phyloP scores from a whole-genome alignment of 768 basidiomycete genomes.

The Rhodotorula babjevae region DNA sequence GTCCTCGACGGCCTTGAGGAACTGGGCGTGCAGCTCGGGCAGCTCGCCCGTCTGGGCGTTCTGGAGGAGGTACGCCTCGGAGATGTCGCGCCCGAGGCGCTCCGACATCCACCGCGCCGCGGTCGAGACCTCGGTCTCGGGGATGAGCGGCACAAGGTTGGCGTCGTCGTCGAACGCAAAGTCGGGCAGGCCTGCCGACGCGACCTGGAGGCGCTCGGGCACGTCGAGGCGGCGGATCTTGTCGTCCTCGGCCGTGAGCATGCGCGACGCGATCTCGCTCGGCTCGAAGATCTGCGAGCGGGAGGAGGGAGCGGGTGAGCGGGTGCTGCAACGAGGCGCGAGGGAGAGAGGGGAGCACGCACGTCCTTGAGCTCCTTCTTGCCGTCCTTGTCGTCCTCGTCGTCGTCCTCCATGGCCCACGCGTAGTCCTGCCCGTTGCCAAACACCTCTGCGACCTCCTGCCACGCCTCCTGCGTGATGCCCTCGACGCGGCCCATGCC shows the following conservation, averaged over 20 bases:
- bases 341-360: slow-evolving; percentile 43
- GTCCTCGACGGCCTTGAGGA: slow-evolving; percentile 66
- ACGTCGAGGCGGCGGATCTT: slow-evolving; percentile 82
- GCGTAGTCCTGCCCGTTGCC: slow-evolving; percentile 95
- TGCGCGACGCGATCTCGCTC: slow-evolving; percentile 80
- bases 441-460: slow-evolving; percentile 91
- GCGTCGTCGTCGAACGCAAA: slow-evolving; percentile 49
- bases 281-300: slow-evolving; percentile 84
- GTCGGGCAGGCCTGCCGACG: slow-evolving; percentile 74
- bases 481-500: slow-evolving; percentile 31
- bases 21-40: slow-evolving; percentile 52
- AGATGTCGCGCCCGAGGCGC: slow-evolving; percentile 58
- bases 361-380: slow-evolving; percentile 83
- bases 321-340: not conserved
- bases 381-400: slow-evolving; percentile 71
- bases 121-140: slow-evolving; percentile 66
- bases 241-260: slow-evolving; percentile 90
- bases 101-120: slow-evolving; percentile 86
- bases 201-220: slow-evolving; percentile 71
- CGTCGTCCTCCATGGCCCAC: slow-evolving; percentile 68
- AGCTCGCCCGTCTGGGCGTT: slow-evolving; percentile 55
- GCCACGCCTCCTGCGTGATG: slow-evolving; percentile 59
- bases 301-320: slow-evolving; percentile 19
- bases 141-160: slow-evolving; percentile 53
- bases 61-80: slow-evolving; percentile 59